These are phyloP conservation scores for Sphaceloma murrayae DNA, from an alignment of 2,329 filamentous ascomycete genomes.

Conservation along the genomic window DNA sequence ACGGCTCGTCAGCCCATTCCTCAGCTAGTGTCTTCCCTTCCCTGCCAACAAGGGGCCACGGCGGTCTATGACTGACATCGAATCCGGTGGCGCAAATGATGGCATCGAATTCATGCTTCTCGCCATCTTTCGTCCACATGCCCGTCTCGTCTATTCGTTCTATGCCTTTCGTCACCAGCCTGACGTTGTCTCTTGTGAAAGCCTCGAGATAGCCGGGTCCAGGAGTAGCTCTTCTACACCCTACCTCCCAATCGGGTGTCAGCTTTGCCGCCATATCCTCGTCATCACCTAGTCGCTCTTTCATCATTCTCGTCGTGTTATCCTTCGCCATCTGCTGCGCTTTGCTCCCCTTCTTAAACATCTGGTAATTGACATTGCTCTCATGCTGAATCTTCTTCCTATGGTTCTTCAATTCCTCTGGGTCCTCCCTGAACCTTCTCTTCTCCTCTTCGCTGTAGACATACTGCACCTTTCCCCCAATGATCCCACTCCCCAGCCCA, in stretches of 20 bases:
- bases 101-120: constrained; percentile 28
- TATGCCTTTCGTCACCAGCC: constrained; percentile 44
- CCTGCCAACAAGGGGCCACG: constrained; percentile 33
- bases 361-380: constrained; percentile 26
- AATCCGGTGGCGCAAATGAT: constrained; percentile 41
- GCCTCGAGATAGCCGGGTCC: constrained; percentile 50
- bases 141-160: constrained; percentile 29
- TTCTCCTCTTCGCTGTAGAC: constrained; percentile 28
- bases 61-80: constrained; percentile 31
- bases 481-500: constrained; percentile 18
- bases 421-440: constrained; percentile 25
- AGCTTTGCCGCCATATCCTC: constrained; percentile 48
- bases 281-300: constrained; percentile 43
- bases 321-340: constrained; percentile 1
- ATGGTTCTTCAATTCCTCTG: constrained; percentile 28
- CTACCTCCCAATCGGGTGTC: constrained; percentile 54
- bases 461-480: constrained; percentile 25
- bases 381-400: constrained; percentile 29
- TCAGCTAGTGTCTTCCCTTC: constrained; percentile 21
- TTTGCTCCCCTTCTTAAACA: constrained; percentile 16
- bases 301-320: constrained; percentile 35
- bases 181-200: constrained; percentile 52
- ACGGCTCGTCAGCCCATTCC: constrained; percentile 25
- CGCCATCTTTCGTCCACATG: constrained; percentile 25
- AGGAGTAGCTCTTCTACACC: constrained; percentile 56